Base-by-base conservation (phyloP, 2,329 filamentous ascomycete genomes). In the Colletotrichum navitas region DNA sequence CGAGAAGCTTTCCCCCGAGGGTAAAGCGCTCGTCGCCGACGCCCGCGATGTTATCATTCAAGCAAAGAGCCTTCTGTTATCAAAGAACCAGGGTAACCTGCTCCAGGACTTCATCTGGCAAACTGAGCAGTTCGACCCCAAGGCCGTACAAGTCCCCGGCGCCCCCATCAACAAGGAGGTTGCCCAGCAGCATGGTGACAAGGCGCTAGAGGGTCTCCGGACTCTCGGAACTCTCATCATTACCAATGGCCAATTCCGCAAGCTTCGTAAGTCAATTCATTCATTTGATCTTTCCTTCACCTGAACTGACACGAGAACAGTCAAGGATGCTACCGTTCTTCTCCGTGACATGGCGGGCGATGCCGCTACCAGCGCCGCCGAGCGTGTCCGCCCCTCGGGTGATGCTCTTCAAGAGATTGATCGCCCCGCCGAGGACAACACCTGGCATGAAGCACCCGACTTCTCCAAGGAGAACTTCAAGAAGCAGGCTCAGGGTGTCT, bases 91-190 rank as follows among this genome's bases (percentile, higher is more conserved):
- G 71, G 96, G 95, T 79, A 94, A 99, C 78, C 84, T 98, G 69
- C 85, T 99, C 26, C 96, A 99, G 80, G 95, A 99, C 78, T 98
- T 99, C 82, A 94, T 98, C 82, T 99, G 93, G 92, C 93, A 97
- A 80, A 95, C 94, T 0, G 90, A 94, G 79, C 88, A 93, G 58
- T 91, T 96, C 73, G 89, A 90, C 64, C 84, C 89, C 68, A 91
- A 87, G 77, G 85, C 88, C 63, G 86, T 93, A 34, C 81, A 83
- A 69, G 82, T 86, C 1, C 93, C 94, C 4, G 85, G 87, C 67
- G 88, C 89, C 1, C 92, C 94, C 0, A 77, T 97, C 59, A 88
- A 90, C 79, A 97, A 94, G 85, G 91, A 93, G 0, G 88, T 88
- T 2, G 93, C 93, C 34, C 90, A 92, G 83, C 91, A 95, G 79